These are phyloP conservation scores for Cutaneotrichosporon cavernicola DNA, from an alignment of 1,284 basidiomycete species.

Conservation along the genomic window DNA sequence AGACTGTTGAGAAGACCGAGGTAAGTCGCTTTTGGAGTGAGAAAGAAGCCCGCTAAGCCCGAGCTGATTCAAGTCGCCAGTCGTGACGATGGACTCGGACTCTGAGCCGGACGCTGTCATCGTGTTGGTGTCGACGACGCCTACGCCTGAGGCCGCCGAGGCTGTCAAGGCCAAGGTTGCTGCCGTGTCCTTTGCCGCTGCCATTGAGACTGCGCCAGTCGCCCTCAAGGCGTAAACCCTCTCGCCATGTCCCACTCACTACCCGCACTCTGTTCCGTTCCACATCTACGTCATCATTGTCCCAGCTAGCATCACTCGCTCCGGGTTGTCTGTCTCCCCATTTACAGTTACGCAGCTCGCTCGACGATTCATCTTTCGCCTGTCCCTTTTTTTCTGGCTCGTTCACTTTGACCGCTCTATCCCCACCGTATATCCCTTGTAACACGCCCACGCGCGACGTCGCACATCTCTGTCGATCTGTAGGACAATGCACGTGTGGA, in stretches of 20 bases:
- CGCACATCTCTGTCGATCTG: not conserved
- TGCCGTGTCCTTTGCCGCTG: conserved; percentile 46
- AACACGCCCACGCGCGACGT: not conserved
- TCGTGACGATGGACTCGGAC: conserved; percentile 49
- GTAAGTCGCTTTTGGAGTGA: conserved; percentile 2
- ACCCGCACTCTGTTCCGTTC: not conserved
- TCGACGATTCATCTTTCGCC: not conserved
- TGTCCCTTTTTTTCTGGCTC: not conserved
- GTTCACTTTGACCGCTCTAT: conserved; percentile 1
- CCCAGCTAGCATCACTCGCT: conserved; percentile 1
- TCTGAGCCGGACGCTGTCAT: conserved; percentile 51
- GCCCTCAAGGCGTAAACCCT: conserved; percentile 43
- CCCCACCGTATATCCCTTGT: conserved; percentile 1
- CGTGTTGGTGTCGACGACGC: conserved; percentile 45
- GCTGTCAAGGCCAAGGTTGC: conserved; percentile 25
- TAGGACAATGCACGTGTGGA: conserved; percentile 1
- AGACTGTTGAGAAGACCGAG: conserved; percentile 12
- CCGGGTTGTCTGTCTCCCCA: conserved; percentile 2
- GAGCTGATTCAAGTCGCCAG: conserved; percentile 25
- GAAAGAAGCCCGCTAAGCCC: conserved; percentile 7
- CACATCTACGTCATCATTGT: not conserved
- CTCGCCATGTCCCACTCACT: not conserved
- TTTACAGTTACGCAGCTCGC: not conserved
- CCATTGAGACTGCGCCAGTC: conserved; percentile 31
- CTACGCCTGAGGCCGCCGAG: conserved; percentile 23